phyloP scores from a whole-genome alignment of 495 filamentous ascomycete species.

The Evansstolkia leycettana region DNA sequence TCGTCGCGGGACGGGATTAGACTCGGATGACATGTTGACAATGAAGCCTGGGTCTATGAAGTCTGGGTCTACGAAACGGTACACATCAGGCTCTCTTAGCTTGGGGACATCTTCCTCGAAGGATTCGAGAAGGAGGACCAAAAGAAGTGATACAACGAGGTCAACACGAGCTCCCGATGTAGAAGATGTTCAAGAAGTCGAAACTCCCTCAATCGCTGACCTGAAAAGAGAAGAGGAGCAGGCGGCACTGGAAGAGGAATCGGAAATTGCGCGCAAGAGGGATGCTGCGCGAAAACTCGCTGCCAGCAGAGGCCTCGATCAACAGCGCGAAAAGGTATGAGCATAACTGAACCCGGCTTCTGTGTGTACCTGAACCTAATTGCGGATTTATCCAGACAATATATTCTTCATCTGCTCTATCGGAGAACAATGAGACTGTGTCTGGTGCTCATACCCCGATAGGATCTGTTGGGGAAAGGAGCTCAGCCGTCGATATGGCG shows the following conservation, averaged over 20 bases:
- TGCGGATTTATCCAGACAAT: too few species aligned
- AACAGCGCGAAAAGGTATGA: slow-evolving; percentile 11
- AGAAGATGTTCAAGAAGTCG: slow-evolving; percentile 14
- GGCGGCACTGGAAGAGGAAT: slow-evolving; percentile 54
- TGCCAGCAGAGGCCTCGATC: slow-evolving; percentile 48
- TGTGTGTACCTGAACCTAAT: too few species aligned
- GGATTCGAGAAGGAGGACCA: slow-evolving; percentile 24
- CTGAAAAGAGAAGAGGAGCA: slow-evolving; percentile 67
- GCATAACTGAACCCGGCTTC: too few species aligned
- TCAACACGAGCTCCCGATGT: slow-evolving; percentile 13
- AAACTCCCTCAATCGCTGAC: slow-evolving; percentile 51
- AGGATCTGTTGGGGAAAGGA: too few species aligned
- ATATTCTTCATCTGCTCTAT: background rate
- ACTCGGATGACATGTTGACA: slow-evolving; percentile 58
- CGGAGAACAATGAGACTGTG: too few species aligned
- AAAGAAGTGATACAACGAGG: slow-evolving; percentile 13
- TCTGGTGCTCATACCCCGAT: too few species aligned
- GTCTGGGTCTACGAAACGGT: slow-evolving; percentile 50
- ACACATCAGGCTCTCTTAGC: slow-evolving; percentile 40
- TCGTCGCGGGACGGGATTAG: slow-evolving; percentile 46
- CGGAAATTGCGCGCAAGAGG: slow-evolving; percentile 55
- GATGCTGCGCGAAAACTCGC: slow-evolving; percentile 63
- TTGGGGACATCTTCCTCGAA: slow-evolving; percentile 44
- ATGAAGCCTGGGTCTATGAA: slow-evolving; percentile 55
- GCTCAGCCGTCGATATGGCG: background rate